Evolutionary conservation across 2,329 filamentous ascomycete species (phyloP), one percentile per base, ranked within the genome.

Genomic region (Ascochyta rabiei): DNA sequence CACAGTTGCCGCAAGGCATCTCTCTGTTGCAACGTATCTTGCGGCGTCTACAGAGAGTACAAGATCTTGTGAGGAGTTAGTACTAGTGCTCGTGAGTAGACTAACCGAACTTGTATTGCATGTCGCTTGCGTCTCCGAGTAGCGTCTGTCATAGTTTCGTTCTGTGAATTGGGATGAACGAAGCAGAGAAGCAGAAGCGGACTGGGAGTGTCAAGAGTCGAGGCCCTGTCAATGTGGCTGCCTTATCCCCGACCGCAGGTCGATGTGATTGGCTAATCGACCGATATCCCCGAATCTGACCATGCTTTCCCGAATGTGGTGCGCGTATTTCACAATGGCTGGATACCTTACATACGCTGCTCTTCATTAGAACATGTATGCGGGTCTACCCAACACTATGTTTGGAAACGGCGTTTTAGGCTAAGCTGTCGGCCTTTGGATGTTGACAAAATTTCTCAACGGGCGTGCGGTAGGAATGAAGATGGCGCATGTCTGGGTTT

Each of bases 11-110:
- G 63, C 86, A 88, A 1, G 86, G 86, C 6, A 74, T 70, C 54
- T 81, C 80, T 43, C 83, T 81, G 64, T 88, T 82, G 64, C 86
- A 88, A 41, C 81, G 79, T 54, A 88, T 82, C 69, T 88, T 89
- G 35, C 84, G 82, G 50, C 74, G 80, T 38, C 85, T 78, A 63
- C 86, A 88, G 37, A 84, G 76, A 60, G 79, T 74, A 66, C 84
- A 87, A 1, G 84, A 79, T 15, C 80, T 84, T 42, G 28, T 40
- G n/a, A 33, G 40, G 26, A 24, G n/a, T 50, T 44, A 51, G 63
- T 44, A 63, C 59, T 35, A 19, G 2, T 40, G 8, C 4, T 9
- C 10, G 28, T 2, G 4, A 42, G 4, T 4, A 37, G 12, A 24
- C n/a, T 24, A 13, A 21, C 13, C 8, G 24, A 9, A 58, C 75